These are phyloP conservation scores for Chalaropsis thielavioides DNA, from an alignment of 2,329 filamentous ascomycete species.

Conservation along the genomic window DNA sequence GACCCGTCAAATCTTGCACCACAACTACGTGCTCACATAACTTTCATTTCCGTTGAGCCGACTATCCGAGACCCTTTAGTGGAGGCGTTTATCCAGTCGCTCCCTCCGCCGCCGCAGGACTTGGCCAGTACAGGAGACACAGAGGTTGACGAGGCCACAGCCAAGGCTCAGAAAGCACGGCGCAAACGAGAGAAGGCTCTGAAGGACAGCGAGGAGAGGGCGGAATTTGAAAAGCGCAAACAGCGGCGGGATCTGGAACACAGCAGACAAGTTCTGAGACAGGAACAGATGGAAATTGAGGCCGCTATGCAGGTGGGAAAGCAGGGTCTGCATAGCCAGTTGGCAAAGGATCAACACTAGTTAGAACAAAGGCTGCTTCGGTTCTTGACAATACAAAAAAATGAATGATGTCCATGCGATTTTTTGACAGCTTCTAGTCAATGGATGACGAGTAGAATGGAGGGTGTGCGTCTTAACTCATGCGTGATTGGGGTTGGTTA, in stretches of 20 bases:
- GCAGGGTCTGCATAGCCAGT: conserved; percentile 28
- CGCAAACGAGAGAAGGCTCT: conserved; percentile 51
- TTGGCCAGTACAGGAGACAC: conserved; percentile 23
- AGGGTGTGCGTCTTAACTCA: neutral
- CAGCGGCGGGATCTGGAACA: conserved; percentile 44
- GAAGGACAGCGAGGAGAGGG: conserved; percentile 45
- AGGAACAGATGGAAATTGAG: conserved; percentile 54
- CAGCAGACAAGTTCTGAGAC: conserved; percentile 46
- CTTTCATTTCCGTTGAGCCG: conserved; percentile 53
- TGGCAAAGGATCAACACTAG: neutral
- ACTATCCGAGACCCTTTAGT: conserved; percentile 49
- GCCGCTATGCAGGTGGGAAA: conserved; percentile 55
- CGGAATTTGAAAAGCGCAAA: conserved; percentile 48
- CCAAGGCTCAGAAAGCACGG: conserved; percentile 37
- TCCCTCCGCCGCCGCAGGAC: conserved; percentile 39
- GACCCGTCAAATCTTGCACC: conserved; percentile 44
- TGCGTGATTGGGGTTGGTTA: neutral
- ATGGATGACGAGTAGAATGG: neutral
- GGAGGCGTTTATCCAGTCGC: conserved; percentile 48
- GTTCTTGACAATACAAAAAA: neutral
- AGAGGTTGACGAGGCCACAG: conserved; percentile 37
- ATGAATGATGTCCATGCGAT: neutral
- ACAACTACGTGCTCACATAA: conserved; percentile 48
- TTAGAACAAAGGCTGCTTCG: neutral
- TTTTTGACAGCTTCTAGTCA: too few species aligned